These are phyloP conservation scores for Spencermartinsiella ligniputridi DNA, from an alignment of 1,139 yeast species.

Conservation along the genomic window DNA sequence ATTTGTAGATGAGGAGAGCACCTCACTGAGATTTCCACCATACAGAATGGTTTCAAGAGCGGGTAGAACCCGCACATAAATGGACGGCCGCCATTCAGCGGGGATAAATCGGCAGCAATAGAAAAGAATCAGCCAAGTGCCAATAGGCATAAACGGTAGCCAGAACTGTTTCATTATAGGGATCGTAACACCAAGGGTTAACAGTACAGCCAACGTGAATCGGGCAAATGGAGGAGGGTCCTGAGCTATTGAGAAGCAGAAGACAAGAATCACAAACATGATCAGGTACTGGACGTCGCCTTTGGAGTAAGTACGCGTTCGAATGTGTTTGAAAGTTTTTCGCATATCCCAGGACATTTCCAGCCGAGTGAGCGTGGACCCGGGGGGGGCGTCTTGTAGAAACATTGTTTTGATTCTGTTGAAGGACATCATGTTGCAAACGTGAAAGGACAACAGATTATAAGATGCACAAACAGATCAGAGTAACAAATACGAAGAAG, in stretches of 20 bases:
- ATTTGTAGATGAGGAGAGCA: constrained; percentile 71
- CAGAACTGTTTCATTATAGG: constrained; percentile 87
- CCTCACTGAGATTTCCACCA: constrained; percentile 87
- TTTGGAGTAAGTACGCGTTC: constrained; percentile 41
- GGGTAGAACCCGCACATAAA: constrained; percentile 85
- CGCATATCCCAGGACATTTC: constrained; percentile 56
- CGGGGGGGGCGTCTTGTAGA: constrained; percentile 52
- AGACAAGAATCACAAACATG: constrained; percentile 40
- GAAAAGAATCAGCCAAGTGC: constrained; percentile 83
- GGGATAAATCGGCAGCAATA: constrained; percentile 79
- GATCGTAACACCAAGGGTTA: constrained; percentile 45
- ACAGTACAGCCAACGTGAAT: constrained; percentile 24
- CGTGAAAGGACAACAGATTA: neutral
- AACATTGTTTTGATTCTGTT: constrained; percentile 22
- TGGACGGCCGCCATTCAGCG: constrained; percentile 75
- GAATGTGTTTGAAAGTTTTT: constrained; percentile 45
- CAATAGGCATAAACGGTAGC: constrained; percentile 77
- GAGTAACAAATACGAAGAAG: neutral
- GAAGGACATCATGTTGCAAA: neutral
- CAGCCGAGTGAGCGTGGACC: constrained; percentile 52
- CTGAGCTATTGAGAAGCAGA: constrained; percentile 47
- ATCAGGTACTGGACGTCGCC: constrained; percentile 39
- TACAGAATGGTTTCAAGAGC: constrained; percentile 91
- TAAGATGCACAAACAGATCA: neutral
- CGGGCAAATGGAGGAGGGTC: constrained; percentile 47